Evolutionary conservation across 192 early-diverging fungal genomes (phyloP), one percentile per base, ranked within the genome.

Genomic region (Coemansia sp.): DNA sequence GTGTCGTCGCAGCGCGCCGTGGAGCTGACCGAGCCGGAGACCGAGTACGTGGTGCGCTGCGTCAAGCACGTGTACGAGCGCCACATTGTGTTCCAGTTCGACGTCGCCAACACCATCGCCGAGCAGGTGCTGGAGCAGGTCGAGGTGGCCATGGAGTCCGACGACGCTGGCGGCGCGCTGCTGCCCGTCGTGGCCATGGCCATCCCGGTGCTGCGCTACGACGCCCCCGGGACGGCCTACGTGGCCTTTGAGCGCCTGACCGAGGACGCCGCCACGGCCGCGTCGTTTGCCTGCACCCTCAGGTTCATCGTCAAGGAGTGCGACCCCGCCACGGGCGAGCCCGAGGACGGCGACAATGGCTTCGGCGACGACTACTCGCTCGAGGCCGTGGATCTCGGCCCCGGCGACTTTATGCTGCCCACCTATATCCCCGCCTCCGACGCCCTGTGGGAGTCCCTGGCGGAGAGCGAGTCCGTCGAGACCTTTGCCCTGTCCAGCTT

Each of bases 41-140:
- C 93, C 10, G 97, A 99, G 76, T 99, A 99, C 81, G 88, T 89
- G 26, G 94, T 99, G 56, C 79, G 84, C 20, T 94, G 91, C 66
- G 75, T 95, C 59, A 98, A 98, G 79, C 97, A 99, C 64, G 86
- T 96, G n/a, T 99, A 94, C 71, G 77, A 84, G 48, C 77, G 86
- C 24, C 93, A 97, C 61, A 65, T 99, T 63, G 92, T 99, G 9
- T 96, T 98, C 85, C 94, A 99, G 88, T 98, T 98, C 76, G 88
- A 93, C 62, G 89, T 93, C 71, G 88, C 83, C 59, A 99, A 99
- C 83, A 99, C 97, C 7, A 85, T 99, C 34, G 91, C 94, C 69
- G 95, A 98, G 70, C 90, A 87, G 37, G 76, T 96, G 38, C 81
- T 98, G 61, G 97, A 97, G 82, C 93, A 96, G 75, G 94, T 93